Percentiles rank a stretch among this genome's conserved stretches.
phyloP scores from a whole-genome alignment of 176 grass and related monocot species.

The Secale cereale region DNA sequence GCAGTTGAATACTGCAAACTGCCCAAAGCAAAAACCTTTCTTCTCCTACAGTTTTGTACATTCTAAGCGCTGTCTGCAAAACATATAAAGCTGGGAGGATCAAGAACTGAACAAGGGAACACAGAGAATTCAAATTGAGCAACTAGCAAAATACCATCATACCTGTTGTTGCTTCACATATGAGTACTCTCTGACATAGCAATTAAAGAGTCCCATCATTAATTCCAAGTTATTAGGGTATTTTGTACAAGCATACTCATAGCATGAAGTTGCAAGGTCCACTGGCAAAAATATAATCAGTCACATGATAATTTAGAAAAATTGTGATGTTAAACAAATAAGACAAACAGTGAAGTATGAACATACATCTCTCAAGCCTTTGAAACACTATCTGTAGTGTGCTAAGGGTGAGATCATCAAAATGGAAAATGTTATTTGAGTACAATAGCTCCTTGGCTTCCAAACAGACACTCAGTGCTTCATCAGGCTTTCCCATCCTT shows the following conservation, averaged over 20 bases:
- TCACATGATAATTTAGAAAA: slow-evolving; percentile 24
- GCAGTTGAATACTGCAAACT: slow-evolving; percentile 92
- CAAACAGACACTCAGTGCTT: slow-evolving; percentile 67
- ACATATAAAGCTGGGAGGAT: slow-evolving; percentile 3
- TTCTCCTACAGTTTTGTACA: slow-evolving; percentile 97
- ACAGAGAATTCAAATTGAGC: background rate
- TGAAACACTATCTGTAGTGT: slow-evolving; percentile 97
- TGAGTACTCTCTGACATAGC: slow-evolving; percentile 86
- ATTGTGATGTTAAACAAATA: background rate
- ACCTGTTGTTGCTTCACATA: slow-evolving; percentile 99
- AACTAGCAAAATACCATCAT: slow-evolving; percentile 24
- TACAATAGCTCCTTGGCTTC: slow-evolving; percentile 75
- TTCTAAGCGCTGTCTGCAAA: slow-evolving; percentile 93
- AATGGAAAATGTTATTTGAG: slow-evolving; percentile 70
- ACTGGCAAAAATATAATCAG: slow-evolving; percentile 47
- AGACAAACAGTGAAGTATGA: slow-evolving; percentile 10
- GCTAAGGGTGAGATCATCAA: slow-evolving; percentile 96
- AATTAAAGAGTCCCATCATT: slow-evolving; percentile 99
- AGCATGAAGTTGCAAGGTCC: slow-evolving; percentile 98
- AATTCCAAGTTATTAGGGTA: slow-evolving; percentile 89
- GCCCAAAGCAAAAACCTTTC: slow-evolving; percentile 99
- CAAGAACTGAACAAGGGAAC: slow-evolving; percentile 32
- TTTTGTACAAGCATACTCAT: slow-evolving; percentile 89
- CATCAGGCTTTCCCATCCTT: slow-evolving; percentile 95
- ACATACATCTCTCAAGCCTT: slow-evolving; percentile 77